A percentile compares a stretch with the other conserved stretches of the same genome.
Evolutionary conservation across 1,284 basidiomycete species (phyloP).

Genomic region (Fereydounia khargensis): DNA sequence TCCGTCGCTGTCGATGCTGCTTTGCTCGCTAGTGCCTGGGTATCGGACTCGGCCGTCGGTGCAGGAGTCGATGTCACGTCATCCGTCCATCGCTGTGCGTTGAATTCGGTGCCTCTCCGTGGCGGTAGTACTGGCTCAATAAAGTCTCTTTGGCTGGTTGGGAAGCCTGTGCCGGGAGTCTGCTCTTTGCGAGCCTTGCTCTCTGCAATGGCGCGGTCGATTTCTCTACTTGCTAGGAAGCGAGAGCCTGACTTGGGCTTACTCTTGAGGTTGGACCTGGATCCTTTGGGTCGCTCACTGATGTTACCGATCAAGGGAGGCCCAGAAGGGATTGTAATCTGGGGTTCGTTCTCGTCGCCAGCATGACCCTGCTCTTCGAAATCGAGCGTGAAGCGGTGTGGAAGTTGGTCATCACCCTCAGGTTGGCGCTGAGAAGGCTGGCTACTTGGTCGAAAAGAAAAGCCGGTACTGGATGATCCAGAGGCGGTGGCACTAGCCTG

Average conservation of each 20-base stretch:
- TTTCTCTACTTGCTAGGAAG: slow-evolving; percentile 20
- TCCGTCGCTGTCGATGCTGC: background rate
- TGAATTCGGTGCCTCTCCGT: background rate
- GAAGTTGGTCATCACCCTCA: background rate
- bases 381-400: background rate
- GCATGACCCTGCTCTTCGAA: background rate
- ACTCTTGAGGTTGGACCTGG: too few relatives aligned
- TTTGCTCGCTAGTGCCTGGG: slow-evolving; percentile 5
- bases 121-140: slow-evolving; percentile 21
- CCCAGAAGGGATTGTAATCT: too few relatives aligned
- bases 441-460: slow-evolving; percentile 1
- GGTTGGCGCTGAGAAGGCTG: background rate
- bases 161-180: slow-evolving; percentile 28
- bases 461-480: background rate
- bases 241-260: slow-evolving; percentile 9
- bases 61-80: slow-evolving; percentile 17
- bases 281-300: background rate
- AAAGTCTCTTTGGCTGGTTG: slow-evolving; percentile 13
- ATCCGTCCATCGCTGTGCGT: slow-evolving; percentile 8
- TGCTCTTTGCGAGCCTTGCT: slow-evolving; percentile 4
- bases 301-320: background rate
- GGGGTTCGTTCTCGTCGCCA: too few relatives aligned
- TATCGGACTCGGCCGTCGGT: slow-evolving; percentile 11
- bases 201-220: slow-evolving; percentile 24
- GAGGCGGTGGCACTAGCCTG: background rate